A percentile compares a stretch with the other conserved stretches of the same genome.
Conservation (phyloP, 2,329 filamentous ascomycete genomes). For the Talaromyces sp. region DNA sequence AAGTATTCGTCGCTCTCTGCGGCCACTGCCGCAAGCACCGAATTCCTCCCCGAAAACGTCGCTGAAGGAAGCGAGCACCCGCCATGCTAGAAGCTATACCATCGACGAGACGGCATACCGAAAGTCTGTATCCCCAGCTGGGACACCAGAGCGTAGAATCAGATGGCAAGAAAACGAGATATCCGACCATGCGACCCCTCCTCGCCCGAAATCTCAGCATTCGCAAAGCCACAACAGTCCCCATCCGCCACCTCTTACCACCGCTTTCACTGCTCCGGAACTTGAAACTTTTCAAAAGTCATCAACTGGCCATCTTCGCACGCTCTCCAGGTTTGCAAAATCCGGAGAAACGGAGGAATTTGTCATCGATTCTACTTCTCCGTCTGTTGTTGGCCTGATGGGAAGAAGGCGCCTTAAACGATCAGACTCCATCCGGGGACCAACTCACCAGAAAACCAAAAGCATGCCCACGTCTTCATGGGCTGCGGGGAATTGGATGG, state of each 20-base stretch:
- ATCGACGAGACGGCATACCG: conserved; percentile 48
- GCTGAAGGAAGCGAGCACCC: conserved; percentile 25
- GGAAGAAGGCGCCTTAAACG: conserved; percentile 79
- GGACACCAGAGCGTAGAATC: conserved; percentile 26
- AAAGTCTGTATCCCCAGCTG: conserved; percentile 26
- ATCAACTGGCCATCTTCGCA: conserved; percentile 81
- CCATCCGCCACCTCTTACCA: conserved; percentile 25
- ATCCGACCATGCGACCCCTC: conserved; percentile 20
- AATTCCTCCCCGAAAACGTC: conserved; percentile 37
- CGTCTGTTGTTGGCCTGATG: conserved; percentile 82
- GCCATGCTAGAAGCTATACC: conserved; percentile 55
- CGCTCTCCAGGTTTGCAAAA: conserved; percentile 76
- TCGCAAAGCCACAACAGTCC: conserved; percentile 25
- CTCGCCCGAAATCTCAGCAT: conserved; percentile 25
- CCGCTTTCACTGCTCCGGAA: conserved; percentile 61
- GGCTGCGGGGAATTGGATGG: conserved; percentile 94
- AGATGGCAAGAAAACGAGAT: conserved; percentile 25
- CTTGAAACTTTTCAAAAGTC: conserved; percentile 79
- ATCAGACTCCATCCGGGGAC: conserved; percentile 48
- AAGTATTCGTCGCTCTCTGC: conserved; percentile 68
- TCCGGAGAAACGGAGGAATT: conserved; percentile 73
- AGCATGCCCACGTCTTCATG: conserved; percentile 54
- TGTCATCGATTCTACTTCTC: conserved; percentile 66
- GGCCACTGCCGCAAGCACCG: conserved; percentile 65
- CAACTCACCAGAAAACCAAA: conserved; percentile 36